A percentile compares a stretch with the other conserved stretches of the same genome.
phyloP scores from a whole-genome alignment of 2,329 filamentous ascomycete genomes.

The Neopestalotiopsis sp. region DNA sequence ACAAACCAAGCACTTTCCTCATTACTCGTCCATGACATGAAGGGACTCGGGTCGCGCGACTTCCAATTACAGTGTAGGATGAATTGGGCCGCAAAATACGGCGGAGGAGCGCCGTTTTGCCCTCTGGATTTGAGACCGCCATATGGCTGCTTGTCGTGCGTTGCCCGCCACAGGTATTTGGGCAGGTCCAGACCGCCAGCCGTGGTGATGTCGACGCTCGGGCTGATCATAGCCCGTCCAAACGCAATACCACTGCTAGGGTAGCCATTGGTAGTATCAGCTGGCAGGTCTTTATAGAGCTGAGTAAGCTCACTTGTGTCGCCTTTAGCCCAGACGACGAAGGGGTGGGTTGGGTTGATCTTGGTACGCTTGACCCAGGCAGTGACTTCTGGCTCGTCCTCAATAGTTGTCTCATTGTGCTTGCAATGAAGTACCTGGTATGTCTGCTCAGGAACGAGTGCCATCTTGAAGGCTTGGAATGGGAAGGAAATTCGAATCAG shows the following conservation, averaged over 20 bases:
- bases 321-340: not conserved
- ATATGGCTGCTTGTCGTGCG: not conserved
- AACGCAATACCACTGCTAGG: not conserved
- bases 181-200: not conserved
- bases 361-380: not conserved
- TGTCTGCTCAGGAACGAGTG: not conserved
- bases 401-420: not conserved
- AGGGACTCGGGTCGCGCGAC: not conserved
- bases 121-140: not conserved
- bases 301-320: not conserved
- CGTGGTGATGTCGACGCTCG: not conserved
- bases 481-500: not conserved
- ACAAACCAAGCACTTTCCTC: not conserved
- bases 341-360: not conserved
- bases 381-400: not conserved
- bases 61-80: not conserved
- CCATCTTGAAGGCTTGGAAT: not conserved
- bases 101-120: not conserved
- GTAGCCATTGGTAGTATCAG: not conserved
- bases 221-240: not conserved
- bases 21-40: not conserved
- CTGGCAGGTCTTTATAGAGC: not conserved
- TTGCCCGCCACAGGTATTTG: not conserved
- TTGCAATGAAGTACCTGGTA: not conserved
- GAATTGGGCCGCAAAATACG: not conserved